phyloP scores from a whole-genome alignment of 1,284 basidiomycete species.

The Cutaneotrichosporon spelunceum region DNA sequence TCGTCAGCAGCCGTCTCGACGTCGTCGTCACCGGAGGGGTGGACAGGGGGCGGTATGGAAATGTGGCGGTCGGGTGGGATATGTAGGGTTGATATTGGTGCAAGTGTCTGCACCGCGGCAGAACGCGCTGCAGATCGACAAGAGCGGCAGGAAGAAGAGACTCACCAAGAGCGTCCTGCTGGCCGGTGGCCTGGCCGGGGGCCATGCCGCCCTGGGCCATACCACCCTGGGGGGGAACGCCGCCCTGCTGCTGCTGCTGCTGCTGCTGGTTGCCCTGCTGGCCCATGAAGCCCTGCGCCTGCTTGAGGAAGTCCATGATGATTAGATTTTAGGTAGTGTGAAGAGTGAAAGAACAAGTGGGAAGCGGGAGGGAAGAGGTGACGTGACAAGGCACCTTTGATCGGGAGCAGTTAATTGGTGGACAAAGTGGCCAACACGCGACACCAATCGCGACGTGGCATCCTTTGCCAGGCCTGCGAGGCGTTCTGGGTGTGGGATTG shows the following conservation, averaged over 20 bases:
- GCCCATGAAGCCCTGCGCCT: conserved; percentile 18
- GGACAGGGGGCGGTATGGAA: not conserved
- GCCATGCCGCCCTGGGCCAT: conserved; percentile 1
- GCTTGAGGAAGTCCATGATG: conserved; percentile 21
- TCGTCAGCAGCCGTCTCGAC: conserved; percentile 15
- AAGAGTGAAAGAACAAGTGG: too few species aligned
- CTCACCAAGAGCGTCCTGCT: conserved; percentile 49
- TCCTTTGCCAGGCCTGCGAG: too few species aligned
- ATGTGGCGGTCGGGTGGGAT: not conserved
- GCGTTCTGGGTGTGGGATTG: too few species aligned
- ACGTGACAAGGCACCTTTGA: too few species aligned
- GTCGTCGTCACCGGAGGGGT: not conserved
- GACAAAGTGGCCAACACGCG: too few species aligned
- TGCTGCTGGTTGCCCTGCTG: not conserved
- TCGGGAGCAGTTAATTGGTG: too few species aligned
- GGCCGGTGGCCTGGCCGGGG: conserved; percentile 25
- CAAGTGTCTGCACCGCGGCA: too few species aligned
- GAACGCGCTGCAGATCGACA: not conserved
- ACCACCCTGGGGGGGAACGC: not conserved
- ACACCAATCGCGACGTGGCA: too few species aligned
- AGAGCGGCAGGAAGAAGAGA: not conserved
- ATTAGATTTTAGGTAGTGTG: too few species aligned
- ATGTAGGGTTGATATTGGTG: too few species aligned
- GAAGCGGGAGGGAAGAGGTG: too few species aligned
- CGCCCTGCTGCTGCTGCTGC: conserved; percentile 10